Evolutionary conservation across 257 asterid species (phyloP).

Genomic region (Scutellaria baicalensis): DNA sequence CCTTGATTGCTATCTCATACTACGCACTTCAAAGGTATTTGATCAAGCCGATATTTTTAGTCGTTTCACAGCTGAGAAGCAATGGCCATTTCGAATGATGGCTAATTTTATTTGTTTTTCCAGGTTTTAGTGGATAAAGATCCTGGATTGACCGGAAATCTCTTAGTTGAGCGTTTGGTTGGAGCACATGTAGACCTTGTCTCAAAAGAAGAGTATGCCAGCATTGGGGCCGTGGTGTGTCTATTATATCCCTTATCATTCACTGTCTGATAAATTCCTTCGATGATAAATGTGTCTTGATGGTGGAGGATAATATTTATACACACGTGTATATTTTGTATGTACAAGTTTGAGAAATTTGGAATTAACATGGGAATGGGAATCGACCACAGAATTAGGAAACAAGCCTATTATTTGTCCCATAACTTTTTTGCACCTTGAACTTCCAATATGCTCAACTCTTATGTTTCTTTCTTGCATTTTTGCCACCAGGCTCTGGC

Average conservation of each 20-base stretch:
- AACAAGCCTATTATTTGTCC: neutral
- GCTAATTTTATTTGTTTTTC: constrained; percentile 9
- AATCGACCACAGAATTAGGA: neutral
- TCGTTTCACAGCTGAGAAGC: no score
- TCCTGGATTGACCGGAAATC: constrained; percentile 97
- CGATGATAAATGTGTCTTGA: neutral
- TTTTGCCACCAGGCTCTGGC: constrained; percentile 62
- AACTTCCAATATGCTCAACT: neutral
- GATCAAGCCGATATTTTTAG: neutral
- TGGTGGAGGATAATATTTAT: neutral
- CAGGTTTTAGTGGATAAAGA: constrained; percentile 80
- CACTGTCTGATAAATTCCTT: neutral
- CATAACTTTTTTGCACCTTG: neutral
- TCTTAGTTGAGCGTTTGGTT: constrained; percentile 90
- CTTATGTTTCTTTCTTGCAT: constrained; percentile 3
- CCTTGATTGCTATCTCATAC: constrained; percentile 79
- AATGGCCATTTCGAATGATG: neutral
- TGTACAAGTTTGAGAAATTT: neutral
- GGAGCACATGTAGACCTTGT: constrained; percentile 96
- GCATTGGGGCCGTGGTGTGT: constrained; percentile 72
- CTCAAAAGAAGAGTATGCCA: constrained; percentile 88
- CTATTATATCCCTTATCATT: neutral
- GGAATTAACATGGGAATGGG: neutral
- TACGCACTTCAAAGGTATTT: constrained; percentile 89
- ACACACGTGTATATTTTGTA: neutral